phyloP scores from a whole-genome alignment of 345 rosid species.

The Melaleuca quinquenervia region DNA sequence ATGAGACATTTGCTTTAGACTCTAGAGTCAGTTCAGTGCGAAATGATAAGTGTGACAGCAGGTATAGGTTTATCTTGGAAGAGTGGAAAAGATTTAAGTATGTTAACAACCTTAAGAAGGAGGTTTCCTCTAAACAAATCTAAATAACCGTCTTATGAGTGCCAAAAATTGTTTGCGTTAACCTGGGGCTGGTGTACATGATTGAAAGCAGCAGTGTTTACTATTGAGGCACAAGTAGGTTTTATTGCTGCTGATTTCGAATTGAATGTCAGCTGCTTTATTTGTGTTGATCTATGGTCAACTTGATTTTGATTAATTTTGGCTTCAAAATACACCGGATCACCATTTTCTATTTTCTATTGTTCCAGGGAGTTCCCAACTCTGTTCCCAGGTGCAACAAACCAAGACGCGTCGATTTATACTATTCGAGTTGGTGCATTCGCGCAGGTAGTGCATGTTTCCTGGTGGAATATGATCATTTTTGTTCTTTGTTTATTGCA shows the following conservation, averaged over 20 bases:
- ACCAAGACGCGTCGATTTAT: slow-evolving; percentile 84
- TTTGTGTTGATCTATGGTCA: not conserved
- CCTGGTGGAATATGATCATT: not conserved
- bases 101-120: not conserved
- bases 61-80: not conserved
- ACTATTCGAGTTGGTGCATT: slow-evolving; percentile 92
- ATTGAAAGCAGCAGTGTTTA: not conserved
- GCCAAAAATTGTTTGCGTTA: not conserved
- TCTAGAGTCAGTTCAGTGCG: not conserved
- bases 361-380: slow-evolving; percentile 66
- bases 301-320: not conserved
- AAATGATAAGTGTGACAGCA: not conserved
- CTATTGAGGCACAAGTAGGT: not conserved
- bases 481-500: not conserved
- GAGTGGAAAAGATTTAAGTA: not conserved
- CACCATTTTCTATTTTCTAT: not conserved
- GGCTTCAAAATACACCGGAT: not conserved
- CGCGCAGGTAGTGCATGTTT: slow-evolving; percentile 53
- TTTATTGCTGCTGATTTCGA: not conserved
- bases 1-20: not conserved
- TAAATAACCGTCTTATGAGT: not conserved
- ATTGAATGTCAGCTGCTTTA: not conserved
- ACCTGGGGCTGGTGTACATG: not conserved
- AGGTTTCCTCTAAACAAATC: not conserved
- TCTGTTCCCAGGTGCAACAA: slow-evolving; percentile 62